Evolutionary conservation across 352 stramenopile species (phyloP).

Genomic region (Blastocystis sp.): DNA sequence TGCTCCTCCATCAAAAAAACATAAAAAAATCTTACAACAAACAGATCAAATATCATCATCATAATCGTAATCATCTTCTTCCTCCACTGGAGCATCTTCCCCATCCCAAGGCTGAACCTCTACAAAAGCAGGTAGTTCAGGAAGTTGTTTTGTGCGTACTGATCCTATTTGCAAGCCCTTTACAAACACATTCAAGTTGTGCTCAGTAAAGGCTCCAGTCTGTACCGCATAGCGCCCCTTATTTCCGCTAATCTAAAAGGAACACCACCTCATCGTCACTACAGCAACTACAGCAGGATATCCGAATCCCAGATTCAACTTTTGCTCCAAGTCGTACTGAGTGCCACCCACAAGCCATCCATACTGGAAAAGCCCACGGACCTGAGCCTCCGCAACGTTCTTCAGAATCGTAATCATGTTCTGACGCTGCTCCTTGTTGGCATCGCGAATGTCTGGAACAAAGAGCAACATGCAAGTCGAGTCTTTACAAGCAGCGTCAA

Average conservation of each 20-base stretch:
- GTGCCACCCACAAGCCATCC: slow-evolving; percentile 54
- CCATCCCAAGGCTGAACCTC: slow-evolving; percentile 57
- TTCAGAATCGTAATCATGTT: slow-evolving; percentile 54
- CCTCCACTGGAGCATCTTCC: slow-evolving; percentile 41
- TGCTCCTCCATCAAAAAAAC: not conserved
- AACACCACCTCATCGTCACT: not conserved
- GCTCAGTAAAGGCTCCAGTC: slow-evolving; percentile 47
- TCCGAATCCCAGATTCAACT: slow-evolving; percentile 59
- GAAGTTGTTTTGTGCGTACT: not conserved
- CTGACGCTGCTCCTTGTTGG: slow-evolving; percentile 28
- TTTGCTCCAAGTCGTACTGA: slow-evolving; percentile 59
- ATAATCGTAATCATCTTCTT: slow-evolving; percentile 40
- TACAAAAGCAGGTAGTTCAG: slow-evolving; percentile 15
- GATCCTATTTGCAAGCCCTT: slow-evolving; percentile 49
- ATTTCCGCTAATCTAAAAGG: slow-evolving; percentile 35
- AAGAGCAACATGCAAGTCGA: slow-evolving; percentile 53
- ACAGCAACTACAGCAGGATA: slow-evolving; percentile 58
- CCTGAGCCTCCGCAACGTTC: slow-evolving; percentile 15
- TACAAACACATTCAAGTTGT: slow-evolving; percentile 57
- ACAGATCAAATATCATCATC: slow-evolving; percentile 41
- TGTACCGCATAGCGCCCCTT: slow-evolving; percentile 55
- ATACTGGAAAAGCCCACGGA: slow-evolving; percentile 22
- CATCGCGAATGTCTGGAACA: slow-evolving; percentile 49
- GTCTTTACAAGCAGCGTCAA: slow-evolving; percentile 42
- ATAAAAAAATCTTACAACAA: not conserved